A percentile compares a stretch with the other conserved stretches of the same genome.
phyloP scores from a whole-genome alignment of 2,329 filamentous ascomycete genomes.

The Neofusicoccum umdonicola region DNA sequence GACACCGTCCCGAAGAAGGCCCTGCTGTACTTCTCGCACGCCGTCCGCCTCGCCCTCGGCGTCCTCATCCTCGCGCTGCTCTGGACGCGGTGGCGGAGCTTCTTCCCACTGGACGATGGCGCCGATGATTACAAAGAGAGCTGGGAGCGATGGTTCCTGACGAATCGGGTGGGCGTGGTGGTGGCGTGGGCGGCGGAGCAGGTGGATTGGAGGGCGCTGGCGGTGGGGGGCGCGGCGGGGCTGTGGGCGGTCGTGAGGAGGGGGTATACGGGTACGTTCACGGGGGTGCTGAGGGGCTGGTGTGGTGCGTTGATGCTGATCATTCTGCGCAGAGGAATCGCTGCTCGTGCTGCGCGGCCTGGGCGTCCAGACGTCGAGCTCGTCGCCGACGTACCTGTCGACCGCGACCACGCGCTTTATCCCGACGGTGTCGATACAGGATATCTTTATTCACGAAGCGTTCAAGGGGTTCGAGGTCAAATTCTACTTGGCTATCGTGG shows the following conservation, averaged over 20 bases:
- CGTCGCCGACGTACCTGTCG: conserved; percentile 65
- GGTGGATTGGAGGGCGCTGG: conserved; percentile 41
- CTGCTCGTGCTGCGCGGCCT: conserved; percentile 84
- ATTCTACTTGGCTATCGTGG: conserved; percentile 86
- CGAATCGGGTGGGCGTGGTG: conserved; percentile 10
- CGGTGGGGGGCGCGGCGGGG: conserved; percentile 37
- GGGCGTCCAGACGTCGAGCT: conserved; percentile 82
- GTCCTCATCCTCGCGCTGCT: conserved; percentile 38
- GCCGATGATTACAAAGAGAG: neutral
- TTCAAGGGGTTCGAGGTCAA: conserved; percentile 88
- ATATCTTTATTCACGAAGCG: conserved; percentile 92
- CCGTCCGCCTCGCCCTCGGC: conserved; percentile 47
- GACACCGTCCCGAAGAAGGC: conserved; percentile 45
- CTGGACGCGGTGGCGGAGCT: conserved; percentile 27
- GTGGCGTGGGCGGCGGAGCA: conserved; percentile 37
- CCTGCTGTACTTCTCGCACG: conserved; percentile 42
- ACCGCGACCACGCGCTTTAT: conserved; percentile 70
- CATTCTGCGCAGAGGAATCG: conserved; percentile 63
- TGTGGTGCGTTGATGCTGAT: conserved; percentile 27
- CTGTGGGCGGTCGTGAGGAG: conserved; percentile 47
- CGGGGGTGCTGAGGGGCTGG: conserved; percentile 18
- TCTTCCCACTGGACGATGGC: neutral
- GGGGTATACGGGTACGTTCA: conserved; percentile 50
- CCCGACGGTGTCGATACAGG: conserved; percentile 85
- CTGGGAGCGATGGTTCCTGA: neutral